Evolutionary conservation across 139 green algal species (phyloP), one percentile per base, ranked within the genome.

Genomic region (Picochlorum costavermella): DNA sequence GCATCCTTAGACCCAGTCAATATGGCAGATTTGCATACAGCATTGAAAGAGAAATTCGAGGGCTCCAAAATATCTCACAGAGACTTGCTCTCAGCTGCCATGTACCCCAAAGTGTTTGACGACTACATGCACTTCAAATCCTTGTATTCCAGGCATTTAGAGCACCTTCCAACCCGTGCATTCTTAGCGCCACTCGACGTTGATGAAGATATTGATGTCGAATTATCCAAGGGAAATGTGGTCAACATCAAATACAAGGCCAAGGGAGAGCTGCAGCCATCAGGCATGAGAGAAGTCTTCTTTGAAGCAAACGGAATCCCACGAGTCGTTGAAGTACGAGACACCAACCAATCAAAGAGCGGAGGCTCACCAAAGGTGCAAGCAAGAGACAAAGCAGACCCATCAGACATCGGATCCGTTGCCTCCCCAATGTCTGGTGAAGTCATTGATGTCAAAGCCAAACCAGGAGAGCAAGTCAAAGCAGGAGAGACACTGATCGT

Each of bases 291-390:
- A 31, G 73, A 70, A 56, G 60, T 75, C 26, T 96, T 92, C 69
- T 96, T 96, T 71, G 90, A 97, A 72, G 72, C 82, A 61, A 95
- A 96, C 71, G 88, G 90, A 25, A 76, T 97, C 17, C 90, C 90
- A 1, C 81, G 90, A 45, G 83, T 93, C 23, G 81, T 97, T 1
- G 88, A 96, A 70, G 85, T 95, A n/a, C 63, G 76, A 31, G 77
- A 83, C 31, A 67, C 13, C 14, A 43, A 50, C 14, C 33, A 45
- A 31, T 13, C 33, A 23, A 66, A 37, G n/a, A 56, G 14, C 46
- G 6, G 16, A 10, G 50, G 33, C 5, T 43, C 20, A 23, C 23
- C 31, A 25, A 58, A 67, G 33, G 48, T 45, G 23, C 57, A 75
- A n/a, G 20, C 60, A 14, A 62, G 81, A 16, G 81, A 89, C 37